Base-by-base conservation (phyloP, 2,329 filamentous ascomycete genomes). In the Shiraia sp. region DNA sequence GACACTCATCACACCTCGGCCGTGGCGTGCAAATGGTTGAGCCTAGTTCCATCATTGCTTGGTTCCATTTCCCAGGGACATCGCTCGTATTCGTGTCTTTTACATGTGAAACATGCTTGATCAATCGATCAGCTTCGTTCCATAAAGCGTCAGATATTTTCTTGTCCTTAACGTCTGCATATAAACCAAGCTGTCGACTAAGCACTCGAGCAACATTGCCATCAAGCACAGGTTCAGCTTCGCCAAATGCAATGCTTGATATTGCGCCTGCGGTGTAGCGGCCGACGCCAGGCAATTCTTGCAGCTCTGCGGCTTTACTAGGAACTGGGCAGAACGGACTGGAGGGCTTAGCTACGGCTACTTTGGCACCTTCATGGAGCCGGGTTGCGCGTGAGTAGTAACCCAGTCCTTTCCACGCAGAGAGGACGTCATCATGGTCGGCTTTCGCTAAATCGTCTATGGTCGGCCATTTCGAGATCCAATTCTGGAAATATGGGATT, bases 311-410 rank as follows among this genome's bases (percentile, higher is more conserved):
- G 0, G 75, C 73, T 0, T 63, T 61, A 2, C 69, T 64, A 1
- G 82, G 81, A 34, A 85, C 59, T 4, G 81, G 54, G 0, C 80
- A 80, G 0, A 61, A 49, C 0, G 62, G 49, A 66, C 75, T 41
- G 14, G 44, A 32, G 10, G 48, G 46, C 32, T 52, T 51, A 7
- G 46, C 53, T 1, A 78, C 75, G 10, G 82, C 76, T 3, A 75
- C 60, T 48, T 74, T 74, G 2, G 81, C 79, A 1, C 79, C 81
- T 32, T 79, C 71, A 46, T 83, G 79, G 23, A 85, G 78, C 22
- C 82, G 71, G 19, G 77, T 80, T 1, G 82, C 81, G n/a, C 81
- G 78, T 34, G 79, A 82, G 61, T 85, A 85, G 56, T 85, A 85
- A 1, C 82, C 82, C 8, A 85, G 66, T 0, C 82, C 82, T 22